Evolutionary conservation across 441 rosid genomes (phyloP), one percentile per base, ranked within the genome.

Genomic region (Viola pubescens): DNA sequence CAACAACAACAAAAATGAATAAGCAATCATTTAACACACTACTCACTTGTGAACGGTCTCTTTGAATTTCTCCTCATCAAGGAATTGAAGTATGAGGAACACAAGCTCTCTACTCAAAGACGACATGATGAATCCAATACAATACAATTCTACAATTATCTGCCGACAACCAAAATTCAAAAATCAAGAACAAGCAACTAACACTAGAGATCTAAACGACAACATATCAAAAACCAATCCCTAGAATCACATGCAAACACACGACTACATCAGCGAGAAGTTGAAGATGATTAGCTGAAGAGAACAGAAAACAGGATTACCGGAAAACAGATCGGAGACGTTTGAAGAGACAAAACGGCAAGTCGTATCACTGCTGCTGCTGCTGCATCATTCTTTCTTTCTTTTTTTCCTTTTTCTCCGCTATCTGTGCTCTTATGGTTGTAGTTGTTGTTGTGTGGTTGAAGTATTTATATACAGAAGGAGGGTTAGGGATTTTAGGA

Each of bases 71-170:
- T 87, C 95, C 61, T 87, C 91, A 37, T 87, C 95, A 7, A 87
- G 91, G 69, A 87, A 87, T 66, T 87, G 91, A 62, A 85, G 95
- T 78, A 87, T 84, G 48, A 84, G 84, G 65, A 87, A 87, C 64
- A 87, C 91, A 16, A 87, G 88, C 49, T 87, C 95, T 52, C 87
- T 81, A 67, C 95, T 87, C 11, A 82, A 78, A 49, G 88, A 87
- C 37, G 91, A 76, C 95, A 84, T 87, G 64, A 49, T 62, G 34
- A 26, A 26, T 26, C 34, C 34, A 26, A 26, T 43, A 26, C 34
- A 26, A 26, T 43, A 26, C 16, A 7, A 10, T 14, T 52, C 38
- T 50, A 11, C 39, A 9, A 38, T 46, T 45, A 34, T 10, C 66
- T 62, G 66, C 66, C 34, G 34, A 39, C 8, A 9, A 40, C 41